Base-by-base conservation (phyloP, 345 rosid species). In the Hibiscus mutabilis region DNA sequence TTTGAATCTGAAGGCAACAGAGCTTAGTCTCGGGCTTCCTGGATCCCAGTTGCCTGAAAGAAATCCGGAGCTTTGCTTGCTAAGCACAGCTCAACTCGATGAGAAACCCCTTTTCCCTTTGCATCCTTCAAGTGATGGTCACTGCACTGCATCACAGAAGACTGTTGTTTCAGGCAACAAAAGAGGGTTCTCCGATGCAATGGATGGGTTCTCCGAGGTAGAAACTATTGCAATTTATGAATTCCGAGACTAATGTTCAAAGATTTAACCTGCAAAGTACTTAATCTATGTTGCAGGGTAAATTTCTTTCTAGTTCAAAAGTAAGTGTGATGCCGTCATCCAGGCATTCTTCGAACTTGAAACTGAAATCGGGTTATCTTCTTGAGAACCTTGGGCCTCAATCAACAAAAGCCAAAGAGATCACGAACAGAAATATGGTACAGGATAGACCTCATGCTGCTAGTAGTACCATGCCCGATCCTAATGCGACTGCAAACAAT, bases 161-260 rank as follows among this genome's bases (percentile, higher is more conserved):
- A 79, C 66, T 74, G 76, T 84, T 27, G 77, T 80, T 74, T 83
- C 84, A 0, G 89, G 93, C 62, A 85, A 80, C 79, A 89, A 89
- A 79, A 82, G 91, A 81, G 91, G 87, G 40, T 89, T 89, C 70
- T 77, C 86, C 42, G 91, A 87, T 79, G 88, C 85, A 35, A 86
- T 89, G 86, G 79, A 82, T 57, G 86, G 79, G 25, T 80, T 79
- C 67, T 69, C 85, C 9, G 85, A 87, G 91, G 92, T 85, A 71
- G 80, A 70, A 59, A 64, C 13, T 14, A 4, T n/a, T 51, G 22
- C 14, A 2, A 16, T 55, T 51, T 40, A 46, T 76, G 64, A 59
- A 63, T 55, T 11, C 35, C 22, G 14, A 47, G 19, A 18, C 58
- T 35, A 69, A 70, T 46, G 22, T 69, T 31, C 13, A 58, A 2